A percentile compares a stretch with the other conserved stretches of the same genome.
Conservation (phyloP, 2,329 filamentous ascomycete genomes). For the Trichoderma hamatum region DNA sequence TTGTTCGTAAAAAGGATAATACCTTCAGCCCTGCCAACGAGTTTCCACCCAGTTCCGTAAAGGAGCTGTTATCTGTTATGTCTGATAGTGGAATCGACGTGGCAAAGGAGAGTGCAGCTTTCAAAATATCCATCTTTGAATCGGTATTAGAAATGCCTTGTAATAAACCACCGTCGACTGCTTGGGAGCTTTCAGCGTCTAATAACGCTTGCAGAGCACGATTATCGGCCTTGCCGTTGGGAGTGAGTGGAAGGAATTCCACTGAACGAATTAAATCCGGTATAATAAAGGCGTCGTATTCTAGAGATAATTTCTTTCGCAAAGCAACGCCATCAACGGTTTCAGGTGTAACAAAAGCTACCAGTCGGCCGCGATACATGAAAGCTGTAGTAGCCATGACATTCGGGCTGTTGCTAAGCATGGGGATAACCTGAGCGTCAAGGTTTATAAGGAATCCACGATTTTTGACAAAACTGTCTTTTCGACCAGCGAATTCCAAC, state of each 20-base stretch:
- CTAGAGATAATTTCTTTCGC: not conserved
- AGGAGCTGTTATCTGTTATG: not conserved
- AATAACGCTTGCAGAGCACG: not conserved
- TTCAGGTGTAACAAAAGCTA: not conserved
- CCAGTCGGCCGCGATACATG: not conserved
- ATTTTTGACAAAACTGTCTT: constrained; percentile 6
- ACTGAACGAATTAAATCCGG: not conserved
- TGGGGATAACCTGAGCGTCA: not conserved
- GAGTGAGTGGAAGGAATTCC: not conserved
- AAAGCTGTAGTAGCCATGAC: not conserved
- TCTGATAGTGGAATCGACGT: not conserved
- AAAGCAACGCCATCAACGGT: not conserved
- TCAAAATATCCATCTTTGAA: constrained; percentile 5
- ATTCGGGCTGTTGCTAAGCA: not conserved
- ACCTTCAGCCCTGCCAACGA: not conserved
- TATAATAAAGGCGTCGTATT: not conserved
- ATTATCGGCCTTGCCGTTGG: not conserved
- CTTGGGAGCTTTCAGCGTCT: not conserved
- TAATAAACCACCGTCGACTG: not conserved
- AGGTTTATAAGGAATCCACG: constrained; percentile 4
- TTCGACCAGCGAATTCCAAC: constrained; percentile 1
- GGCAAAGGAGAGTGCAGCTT: not conserved
- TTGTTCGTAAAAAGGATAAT: constrained; percentile 1
- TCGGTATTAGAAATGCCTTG: not conserved
- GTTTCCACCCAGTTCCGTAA: constrained; percentile 6